A percentile compares a stretch with the other conserved stretches of the same genome.
phyloP scores from a whole-genome alignment of 2,329 filamentous ascomycete genomes.

The Lachnum nothofagi region DNA sequence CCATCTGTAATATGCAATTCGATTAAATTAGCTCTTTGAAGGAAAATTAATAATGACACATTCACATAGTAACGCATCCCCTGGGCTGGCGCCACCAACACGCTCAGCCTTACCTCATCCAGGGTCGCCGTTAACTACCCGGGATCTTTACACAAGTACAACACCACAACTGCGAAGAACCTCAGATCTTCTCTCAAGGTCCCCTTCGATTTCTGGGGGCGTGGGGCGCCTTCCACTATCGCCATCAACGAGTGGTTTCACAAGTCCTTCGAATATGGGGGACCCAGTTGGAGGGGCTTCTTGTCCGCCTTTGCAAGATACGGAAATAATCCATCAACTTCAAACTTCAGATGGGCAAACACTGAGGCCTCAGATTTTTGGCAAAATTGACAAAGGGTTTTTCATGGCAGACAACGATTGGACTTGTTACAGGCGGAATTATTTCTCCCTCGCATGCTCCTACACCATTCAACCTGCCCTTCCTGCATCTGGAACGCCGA shows the following conservation, averaged over 20 bases:
- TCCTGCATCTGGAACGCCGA: conserved; percentile 37
- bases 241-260: conserved; percentile 32
- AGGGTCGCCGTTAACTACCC: conserved; percentile 27
- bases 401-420: conserved; percentile 61
- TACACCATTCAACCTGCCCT: conserved; percentile 51
- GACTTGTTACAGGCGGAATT: conserved; percentile 71
- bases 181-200: conserved; percentile 30
- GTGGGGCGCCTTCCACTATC: conserved; percentile 31
- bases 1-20: conserved; percentile 17
- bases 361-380: conserved; percentile 58
- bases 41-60: conserved; percentile 29
- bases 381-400: conserved; percentile 67
- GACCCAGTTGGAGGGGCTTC: conserved; percentile 19
- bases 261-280: conserved; percentile 33
- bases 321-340: conserved; percentile 42
- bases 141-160: conserved; percentile 31
- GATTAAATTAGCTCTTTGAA: conserved; percentile 16
- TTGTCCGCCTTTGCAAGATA: conserved; percentile 35
- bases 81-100: conserved; percentile 31
- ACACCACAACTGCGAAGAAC: conserved; percentile 29
- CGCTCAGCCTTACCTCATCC: conserved; percentile 32
- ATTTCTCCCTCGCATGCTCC: conserved; percentile 63
- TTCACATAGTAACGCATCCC: conserved; percentile 26
- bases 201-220: conserved; percentile 28
- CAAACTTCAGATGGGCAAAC: conserved; percentile 44